These are phyloP conservation scores for Solanum hybrid DNA, from an alignment of 305 asterid species.

Conservation along the genomic window DNA sequence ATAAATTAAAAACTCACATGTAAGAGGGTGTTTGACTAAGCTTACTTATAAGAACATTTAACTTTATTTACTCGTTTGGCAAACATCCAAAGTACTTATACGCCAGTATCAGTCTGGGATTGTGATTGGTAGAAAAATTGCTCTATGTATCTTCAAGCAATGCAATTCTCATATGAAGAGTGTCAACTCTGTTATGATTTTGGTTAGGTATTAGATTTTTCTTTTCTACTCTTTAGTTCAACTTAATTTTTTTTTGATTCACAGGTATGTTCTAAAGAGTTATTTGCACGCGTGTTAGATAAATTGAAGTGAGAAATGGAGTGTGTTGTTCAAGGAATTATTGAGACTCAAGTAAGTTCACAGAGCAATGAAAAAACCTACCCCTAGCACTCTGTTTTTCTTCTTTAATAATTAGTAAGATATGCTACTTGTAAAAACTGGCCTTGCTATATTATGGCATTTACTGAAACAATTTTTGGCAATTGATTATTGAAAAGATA, in stretches of 20 bases:
- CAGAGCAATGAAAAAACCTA: neutral
- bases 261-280: neutral
- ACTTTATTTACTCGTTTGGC: neutral
- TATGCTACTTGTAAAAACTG: neutral
- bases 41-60: neutral
- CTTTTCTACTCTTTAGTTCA: neutral
- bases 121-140: neutral
- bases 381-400: neutral
- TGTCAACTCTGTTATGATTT: neutral
- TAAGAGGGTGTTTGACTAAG: neutral
- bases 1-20: neutral
- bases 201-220: neutral
- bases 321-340: constrained; percentile 91
- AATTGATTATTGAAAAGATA: neutral
- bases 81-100: neutral
- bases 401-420: neutral
- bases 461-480: neutral
- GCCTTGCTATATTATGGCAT: neutral
- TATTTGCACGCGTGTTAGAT: neutral
- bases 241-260: neutral
- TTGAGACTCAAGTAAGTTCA: constrained; percentile 66
- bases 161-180: neutral
- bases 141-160: neutral
- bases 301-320: constrained; percentile 40
- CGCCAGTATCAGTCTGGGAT: neutral